Percentiles rank a stretch among this genome's conserved stretches.
These are phyloP conservation scores for Diaporthe sp. DNA, from an alignment of 2,329 filamentous ascomycete genomes.

Conservation along the genomic window DNA sequence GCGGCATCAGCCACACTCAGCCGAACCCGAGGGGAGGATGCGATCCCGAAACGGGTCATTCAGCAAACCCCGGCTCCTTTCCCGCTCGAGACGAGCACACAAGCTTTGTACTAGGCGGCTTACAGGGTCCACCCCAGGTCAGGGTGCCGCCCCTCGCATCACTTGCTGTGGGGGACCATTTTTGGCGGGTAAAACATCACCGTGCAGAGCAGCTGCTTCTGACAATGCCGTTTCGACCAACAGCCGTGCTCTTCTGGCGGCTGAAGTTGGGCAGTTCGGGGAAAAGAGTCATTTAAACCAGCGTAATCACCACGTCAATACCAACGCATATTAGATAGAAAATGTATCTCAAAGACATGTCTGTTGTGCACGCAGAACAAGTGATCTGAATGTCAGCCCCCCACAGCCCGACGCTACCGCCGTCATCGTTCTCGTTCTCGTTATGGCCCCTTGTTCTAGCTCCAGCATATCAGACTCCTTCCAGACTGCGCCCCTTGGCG, in stretches of 20 bases:
- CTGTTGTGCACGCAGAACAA: too few species aligned
- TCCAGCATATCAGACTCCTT: neutral
- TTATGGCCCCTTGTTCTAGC: neutral
- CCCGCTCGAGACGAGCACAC: neutral
- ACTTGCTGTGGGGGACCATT: conserved; percentile 10
- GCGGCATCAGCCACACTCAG: neutral
- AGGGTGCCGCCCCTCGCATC: neutral
- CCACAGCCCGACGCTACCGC: neutral
- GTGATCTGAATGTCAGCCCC: neutral
- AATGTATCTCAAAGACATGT: neutral
- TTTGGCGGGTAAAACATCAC: conserved; percentile 10
- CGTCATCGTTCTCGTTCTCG: conserved; percentile 27
- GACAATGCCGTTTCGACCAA: neutral
- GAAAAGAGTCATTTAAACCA: too few species aligned
- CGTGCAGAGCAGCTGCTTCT: neutral
- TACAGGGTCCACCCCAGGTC: conserved; percentile 7
- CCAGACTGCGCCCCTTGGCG: neutral
- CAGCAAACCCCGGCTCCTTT: neutral
- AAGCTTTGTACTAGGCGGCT: conserved; percentile 3
- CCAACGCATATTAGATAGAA: neutral
- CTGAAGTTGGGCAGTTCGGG: too few species aligned
- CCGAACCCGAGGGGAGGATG: conserved; percentile 9
- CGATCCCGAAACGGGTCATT: neutral
- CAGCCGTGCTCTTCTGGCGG: neutral
- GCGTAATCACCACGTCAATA: neutral